Conservation (phyloP, 257 asterid species). For the Forsythia viridissima region DNA sequence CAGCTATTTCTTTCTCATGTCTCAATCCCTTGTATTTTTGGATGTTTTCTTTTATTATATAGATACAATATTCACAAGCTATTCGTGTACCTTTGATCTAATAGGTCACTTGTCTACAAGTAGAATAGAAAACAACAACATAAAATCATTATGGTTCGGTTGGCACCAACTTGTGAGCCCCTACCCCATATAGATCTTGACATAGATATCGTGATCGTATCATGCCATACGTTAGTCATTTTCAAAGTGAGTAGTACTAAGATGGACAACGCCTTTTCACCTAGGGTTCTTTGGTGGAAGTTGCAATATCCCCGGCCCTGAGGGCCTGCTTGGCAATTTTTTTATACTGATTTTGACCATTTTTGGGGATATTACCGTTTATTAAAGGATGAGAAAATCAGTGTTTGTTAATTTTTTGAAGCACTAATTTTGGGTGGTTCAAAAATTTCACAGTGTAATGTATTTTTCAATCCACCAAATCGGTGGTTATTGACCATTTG, state of each 20-base stretch:
- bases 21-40: not conserved
- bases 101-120: not conserved
- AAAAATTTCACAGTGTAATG: too few species aligned
- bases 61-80: not conserved
- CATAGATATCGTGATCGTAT: not conserved
- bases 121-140: not conserved
- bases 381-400: too few species aligned
- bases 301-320: not conserved
- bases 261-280: not conserved
- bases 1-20: not conserved
- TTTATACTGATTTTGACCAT: too few species aligned
- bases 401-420: too few species aligned
- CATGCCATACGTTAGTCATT: not conserved
- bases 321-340: too few species aligned
- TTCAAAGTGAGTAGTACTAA: not conserved
- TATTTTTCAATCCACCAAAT: too few species aligned
- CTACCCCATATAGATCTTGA: not conserved
- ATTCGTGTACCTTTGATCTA: not conserved
- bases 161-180: not conserved
- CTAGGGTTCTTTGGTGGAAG: not conserved
- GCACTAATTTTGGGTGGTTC: too few species aligned
- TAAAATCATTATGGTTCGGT: not conserved
- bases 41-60: not conserved
- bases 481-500: too few species aligned
- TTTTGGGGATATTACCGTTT: too few species aligned